Base-by-base conservation (phyloP, 2,329 filamentous ascomycete genomes). In the Fusarium metavorans region DNA sequence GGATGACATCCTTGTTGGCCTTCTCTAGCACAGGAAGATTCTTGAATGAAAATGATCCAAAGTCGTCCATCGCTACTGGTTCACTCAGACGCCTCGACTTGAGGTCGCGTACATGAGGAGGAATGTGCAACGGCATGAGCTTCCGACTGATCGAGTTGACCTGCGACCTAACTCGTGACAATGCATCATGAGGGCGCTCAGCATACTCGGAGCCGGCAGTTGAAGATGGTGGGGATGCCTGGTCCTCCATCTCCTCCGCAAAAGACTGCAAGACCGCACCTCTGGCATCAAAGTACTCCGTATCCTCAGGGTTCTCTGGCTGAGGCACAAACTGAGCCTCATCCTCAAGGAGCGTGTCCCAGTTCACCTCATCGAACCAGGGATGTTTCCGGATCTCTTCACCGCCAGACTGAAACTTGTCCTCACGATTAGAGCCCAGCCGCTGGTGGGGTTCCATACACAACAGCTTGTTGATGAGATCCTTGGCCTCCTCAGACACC, bases 1-100 rank as follows among this genome's bases (percentile, higher is more conserved):
- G 95, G 35, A 99, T 98, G 34, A 98, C 95, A 79, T 99, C 97
- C 81, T 99, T 99, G 84, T 99, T 99, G 64, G 97, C 97, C 83
- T 98, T 98, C 79, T 98, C 97, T 20, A 99, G 88, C 23, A 98
- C 96, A 0, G 96, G 95, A 58, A 99, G 85, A 78, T 99, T 99
- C 85, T 99, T 99, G 88, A 98, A 99, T 43, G 95, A 91, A 83
- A 99, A 99, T 72, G 91, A 95, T 35, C 97, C 97, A 86, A 99
- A 99, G 81, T 99, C 97, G 82, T 99, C 97, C 1, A 92, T 89
- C 35, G 91, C 90, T 18, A 96, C 92, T 1, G 97, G 97, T 82
- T 99, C 97, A 82, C 96, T 98, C 43, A 98, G 87, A 76, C 97
- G 90, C 73, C 97, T 91, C 76, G 91, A 95, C 80, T 97, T 94